Base-by-base conservation (phyloP, 805 yeast species). In the Soucietia sequanensis region DNA sequence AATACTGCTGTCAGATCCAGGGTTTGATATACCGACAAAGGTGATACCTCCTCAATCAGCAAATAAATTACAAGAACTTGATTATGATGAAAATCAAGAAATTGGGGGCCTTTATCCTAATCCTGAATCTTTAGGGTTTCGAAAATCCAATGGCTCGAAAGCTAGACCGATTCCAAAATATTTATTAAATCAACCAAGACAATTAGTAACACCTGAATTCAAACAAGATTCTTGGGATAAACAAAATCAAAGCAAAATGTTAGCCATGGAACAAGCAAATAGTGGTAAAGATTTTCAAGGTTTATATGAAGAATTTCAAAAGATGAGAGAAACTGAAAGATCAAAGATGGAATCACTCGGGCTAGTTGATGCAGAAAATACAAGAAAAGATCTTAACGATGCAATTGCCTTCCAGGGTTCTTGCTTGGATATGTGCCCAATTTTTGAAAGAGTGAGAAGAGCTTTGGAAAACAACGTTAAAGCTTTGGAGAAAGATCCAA, bases 401-500 rank as follows among this genome's bases (percentile, higher is more conserved):
- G 99, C 98, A 1, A 87, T 93, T 33, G 58, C 73, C 2, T 93
- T 93, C 53, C 76, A 78, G 39, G 99, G 99, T 3, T 75, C 95
- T 1, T 93, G 99, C 58, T 56, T 67, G 28, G 95, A 88, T 42
- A 93, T 91, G 98, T 93, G 99, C 58, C 98, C 99, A 0, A 76
- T 78, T 0, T 91, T 81, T 61, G 99, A 93, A 61, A 74, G 98
- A 48, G 84, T 90, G 1, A 75, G 95, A 53, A 75, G 99, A 62
- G 76, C 84, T 3, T 78, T 81, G 37, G 96, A 93, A 55, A 88
- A 89, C 49, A 90, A 90, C 47, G 93, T 89, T 23, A 82, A 85
- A 38, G 68, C 74, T 7, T 71, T 81, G 47, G 99, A 93, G 60
- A 81, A 71, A 43, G 88, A 83, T 41, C 76, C 80, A 2, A 39